Evolutionary conservation across 495 filamentous ascomycete genomes (phyloP).

Genomic region (Paragyromitra xinjiangensis): DNA sequence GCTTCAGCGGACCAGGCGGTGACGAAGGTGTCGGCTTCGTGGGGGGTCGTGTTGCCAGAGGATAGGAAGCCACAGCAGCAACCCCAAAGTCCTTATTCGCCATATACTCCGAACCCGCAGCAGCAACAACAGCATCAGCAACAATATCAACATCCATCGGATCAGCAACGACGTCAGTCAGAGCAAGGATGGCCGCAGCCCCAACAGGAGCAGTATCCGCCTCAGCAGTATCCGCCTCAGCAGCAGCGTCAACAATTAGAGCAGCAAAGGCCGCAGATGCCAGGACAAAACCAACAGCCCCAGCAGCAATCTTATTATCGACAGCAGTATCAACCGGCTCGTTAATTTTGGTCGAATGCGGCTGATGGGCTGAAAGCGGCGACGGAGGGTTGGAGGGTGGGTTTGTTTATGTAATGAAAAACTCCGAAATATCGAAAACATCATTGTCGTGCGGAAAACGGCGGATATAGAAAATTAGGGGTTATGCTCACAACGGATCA

Average conservation of each 20-base stretch:
- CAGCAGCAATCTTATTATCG: constrained; percentile 21
- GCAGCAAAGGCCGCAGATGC: background rate
- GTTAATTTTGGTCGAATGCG: background rate
- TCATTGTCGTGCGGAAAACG: too few species aligned
- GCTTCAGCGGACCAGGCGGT: constrained; percentile 15
- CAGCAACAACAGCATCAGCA: background rate
- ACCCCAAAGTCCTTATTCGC: background rate
- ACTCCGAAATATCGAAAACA: too few species aligned
- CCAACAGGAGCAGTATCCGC: background rate
- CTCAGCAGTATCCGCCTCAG: background rate
- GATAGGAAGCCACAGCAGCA: background rate
- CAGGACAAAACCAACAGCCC: background rate
- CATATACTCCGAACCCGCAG: background rate
- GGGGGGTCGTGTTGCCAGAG: background rate
- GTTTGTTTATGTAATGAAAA: background rate
- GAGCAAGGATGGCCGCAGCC: background rate
- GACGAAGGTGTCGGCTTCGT: background rate
- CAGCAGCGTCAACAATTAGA: constrained; percentile 11
- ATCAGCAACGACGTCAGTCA: background rate
- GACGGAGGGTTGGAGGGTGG: background rate
- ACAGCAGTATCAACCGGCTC: background rate
- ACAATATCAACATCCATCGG: background rate
- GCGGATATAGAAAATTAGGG: too few species aligned
- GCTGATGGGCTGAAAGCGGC: background rate
- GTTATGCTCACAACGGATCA: too few species aligned